These are phyloP conservation scores for Botryosphaeria dothidea DNA, from an alignment of 2,329 filamentous ascomycete species.

Conservation along the genomic window DNA sequence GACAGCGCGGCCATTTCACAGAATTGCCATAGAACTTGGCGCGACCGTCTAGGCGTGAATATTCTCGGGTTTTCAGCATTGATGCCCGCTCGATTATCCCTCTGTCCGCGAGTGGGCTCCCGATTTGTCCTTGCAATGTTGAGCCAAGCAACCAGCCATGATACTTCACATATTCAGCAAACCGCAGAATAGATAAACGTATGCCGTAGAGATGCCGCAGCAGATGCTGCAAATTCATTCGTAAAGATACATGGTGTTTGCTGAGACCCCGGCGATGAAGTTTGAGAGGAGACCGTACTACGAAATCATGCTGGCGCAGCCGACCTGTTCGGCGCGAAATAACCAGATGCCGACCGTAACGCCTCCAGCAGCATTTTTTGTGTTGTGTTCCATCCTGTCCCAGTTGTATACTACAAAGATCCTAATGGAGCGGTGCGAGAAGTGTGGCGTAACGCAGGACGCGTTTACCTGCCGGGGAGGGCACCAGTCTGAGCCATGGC, in stretches of 20 bases:
- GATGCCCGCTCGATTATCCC: too few species aligned
- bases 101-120: too few species aligned
- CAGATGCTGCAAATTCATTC: not conserved
- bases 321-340: not conserved
- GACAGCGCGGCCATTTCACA: too few species aligned
- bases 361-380: conserved; percentile 8
- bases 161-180: not conserved
- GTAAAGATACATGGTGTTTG: not conserved
- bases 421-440: not conserved
- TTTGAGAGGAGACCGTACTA: conserved; percentile 13
- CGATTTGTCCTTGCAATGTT: too few species aligned
- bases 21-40: too few species aligned
- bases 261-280: not conserved
- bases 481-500: conserved; percentile 64
- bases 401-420: conserved; percentile 7
- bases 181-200: not conserved
- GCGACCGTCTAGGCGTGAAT: too few species aligned
- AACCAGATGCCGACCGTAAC: conserved; percentile 11
- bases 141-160: too few species aligned
- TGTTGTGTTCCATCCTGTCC: not conserved
- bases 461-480: conserved; percentile 46
- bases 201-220: not conserved
- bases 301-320: not conserved
- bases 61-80: too few species aligned
- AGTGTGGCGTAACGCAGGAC: not conserved